These are phyloP conservation scores for Aspergillus pseudoviridinutans DNA, from an alignment of 2,329 filamentous ascomycete species.

Conservation along the genomic window DNA sequence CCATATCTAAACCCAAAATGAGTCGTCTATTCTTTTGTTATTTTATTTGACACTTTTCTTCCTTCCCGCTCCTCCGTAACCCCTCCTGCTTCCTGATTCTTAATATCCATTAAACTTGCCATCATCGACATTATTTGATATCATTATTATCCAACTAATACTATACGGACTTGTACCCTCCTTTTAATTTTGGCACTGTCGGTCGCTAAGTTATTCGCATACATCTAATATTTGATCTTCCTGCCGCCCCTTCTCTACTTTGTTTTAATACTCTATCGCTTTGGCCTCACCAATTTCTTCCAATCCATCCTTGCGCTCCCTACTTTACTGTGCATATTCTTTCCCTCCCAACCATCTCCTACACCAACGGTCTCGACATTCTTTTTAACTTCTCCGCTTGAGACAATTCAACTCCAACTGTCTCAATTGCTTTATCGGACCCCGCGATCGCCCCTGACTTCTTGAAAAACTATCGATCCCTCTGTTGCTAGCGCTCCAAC, in stretches of 20 bases:
- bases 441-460: constrained; percentile 11
- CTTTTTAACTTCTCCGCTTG: constrained; percentile 2
- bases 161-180: background rate
- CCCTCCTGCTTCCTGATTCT: background rate
- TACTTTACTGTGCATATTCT: constrained; percentile 4
- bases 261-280: constrained; percentile 2
- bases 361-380: constrained; percentile 1
- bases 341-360: background rate
- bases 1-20: background rate
- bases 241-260: constrained; percentile 3
- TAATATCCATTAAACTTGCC: background rate
- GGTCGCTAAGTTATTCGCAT: background rate
- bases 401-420: constrained; percentile 6
- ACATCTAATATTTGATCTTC: constrained; percentile 1
- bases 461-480: background rate
- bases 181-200: background rate
- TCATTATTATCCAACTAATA: background rate
- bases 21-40: constrained; percentile 3
- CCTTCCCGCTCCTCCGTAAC: background rate
- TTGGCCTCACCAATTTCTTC: constrained; percentile 11
- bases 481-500: background rate
- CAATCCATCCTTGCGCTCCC: constrained; percentile 13
- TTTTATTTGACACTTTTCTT: constrained; percentile 7
- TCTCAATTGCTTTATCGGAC: constrained; percentile 13
- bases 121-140: background rate